Conservation (phyloP, 2,329 filamentous ascomycete genomes). For the Beauveria pseudobassiana region DNA sequence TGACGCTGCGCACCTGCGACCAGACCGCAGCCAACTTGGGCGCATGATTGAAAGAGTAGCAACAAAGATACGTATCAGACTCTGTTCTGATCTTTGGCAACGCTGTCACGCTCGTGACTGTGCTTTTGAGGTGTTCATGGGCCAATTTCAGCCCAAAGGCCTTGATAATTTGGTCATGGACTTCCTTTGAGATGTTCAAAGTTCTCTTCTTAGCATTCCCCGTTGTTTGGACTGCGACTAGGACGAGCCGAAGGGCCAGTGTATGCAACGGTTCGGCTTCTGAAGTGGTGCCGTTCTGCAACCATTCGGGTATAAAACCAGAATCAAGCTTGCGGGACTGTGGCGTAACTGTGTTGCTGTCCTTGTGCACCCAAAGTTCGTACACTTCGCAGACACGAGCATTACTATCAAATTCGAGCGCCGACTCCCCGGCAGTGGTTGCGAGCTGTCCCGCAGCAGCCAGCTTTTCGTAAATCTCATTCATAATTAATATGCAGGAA, state of each 20-base stretch:
- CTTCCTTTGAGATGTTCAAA: slow-evolving; percentile 11
- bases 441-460: background rate
- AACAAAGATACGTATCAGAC: slow-evolving; percentile 9
- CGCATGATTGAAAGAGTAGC: slow-evolving; percentile 28
- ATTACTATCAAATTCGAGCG: background rate
- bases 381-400: background rate
- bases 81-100: slow-evolving; percentile 16
- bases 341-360: background rate
- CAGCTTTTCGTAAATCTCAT: slow-evolving; percentile 10
- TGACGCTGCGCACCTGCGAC: slow-evolving; percentile 21
- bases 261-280: slow-evolving; percentile 1
- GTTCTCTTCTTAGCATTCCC: slow-evolving; percentile 8
- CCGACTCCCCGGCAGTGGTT: background rate
- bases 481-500: too few relatives aligned
- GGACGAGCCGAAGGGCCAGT: background rate
- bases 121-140: slow-evolving; percentile 26
- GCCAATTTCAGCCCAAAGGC: slow-evolving; percentile 24
- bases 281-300: background rate
- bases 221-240: background rate
- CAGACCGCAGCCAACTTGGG: slow-evolving; percentile 32
- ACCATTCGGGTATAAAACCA: background rate
- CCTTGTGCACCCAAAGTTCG: slow-evolving; percentile 3
- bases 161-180: slow-evolving; percentile 17
- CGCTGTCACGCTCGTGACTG: slow-evolving; percentile 24
- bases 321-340: background rate